These are phyloP conservation scores for Austroboletus niveus DNA, from an alignment of 1,284 basidiomycete genomes.

Conservation along the genomic window DNA sequence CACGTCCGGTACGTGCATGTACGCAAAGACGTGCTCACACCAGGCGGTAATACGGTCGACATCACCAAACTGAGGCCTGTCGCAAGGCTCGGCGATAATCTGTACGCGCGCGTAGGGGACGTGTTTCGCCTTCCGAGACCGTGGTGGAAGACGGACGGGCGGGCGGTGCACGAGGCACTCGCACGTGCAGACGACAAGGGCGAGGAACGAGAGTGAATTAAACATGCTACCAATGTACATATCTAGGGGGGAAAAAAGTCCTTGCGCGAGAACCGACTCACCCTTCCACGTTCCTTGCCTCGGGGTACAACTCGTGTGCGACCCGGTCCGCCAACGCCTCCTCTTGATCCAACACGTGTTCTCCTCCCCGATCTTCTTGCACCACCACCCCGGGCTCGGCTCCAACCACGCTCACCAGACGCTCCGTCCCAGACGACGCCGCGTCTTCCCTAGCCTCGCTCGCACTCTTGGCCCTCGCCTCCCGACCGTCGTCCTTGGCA, in stretches of 20 bases:
- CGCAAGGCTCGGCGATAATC: constrained; percentile 54
- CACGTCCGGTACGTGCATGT: constrained; percentile 59
- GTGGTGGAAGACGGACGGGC: constrained; percentile 2
- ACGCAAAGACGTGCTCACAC: constrained; percentile 43
- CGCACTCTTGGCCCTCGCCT: constrained; percentile 35
- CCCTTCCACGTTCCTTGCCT: constrained; percentile 19
- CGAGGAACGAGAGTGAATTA: background rate
- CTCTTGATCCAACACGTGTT: constrained; percentile 42
- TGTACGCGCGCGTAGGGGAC: constrained; percentile 37
- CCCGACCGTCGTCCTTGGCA: constrained; percentile 37
- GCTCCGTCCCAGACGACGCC: constrained; percentile 6
- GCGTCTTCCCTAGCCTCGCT: background rate
- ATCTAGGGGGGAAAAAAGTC: background rate
- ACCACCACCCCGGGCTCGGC: background rate
- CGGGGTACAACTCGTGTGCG: constrained; percentile 54
- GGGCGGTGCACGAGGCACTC: background rate
- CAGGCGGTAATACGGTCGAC: constrained; percentile 40
- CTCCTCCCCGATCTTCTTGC: background rate
- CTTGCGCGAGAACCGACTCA: background rate
- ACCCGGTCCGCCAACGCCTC: constrained; percentile 52
- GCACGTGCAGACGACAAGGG: background rate
- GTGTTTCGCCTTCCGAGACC: constrained; percentile 6
- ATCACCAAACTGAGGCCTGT: constrained; percentile 52
- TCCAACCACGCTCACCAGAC: constrained; percentile 15
- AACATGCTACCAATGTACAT: background rate